A percentile compares a stretch with the other conserved stretches of the same genome.
Conservation (phyloP, 2,329 filamentous ascomycete genomes). For the Colletotrichum scovillei region DNA sequence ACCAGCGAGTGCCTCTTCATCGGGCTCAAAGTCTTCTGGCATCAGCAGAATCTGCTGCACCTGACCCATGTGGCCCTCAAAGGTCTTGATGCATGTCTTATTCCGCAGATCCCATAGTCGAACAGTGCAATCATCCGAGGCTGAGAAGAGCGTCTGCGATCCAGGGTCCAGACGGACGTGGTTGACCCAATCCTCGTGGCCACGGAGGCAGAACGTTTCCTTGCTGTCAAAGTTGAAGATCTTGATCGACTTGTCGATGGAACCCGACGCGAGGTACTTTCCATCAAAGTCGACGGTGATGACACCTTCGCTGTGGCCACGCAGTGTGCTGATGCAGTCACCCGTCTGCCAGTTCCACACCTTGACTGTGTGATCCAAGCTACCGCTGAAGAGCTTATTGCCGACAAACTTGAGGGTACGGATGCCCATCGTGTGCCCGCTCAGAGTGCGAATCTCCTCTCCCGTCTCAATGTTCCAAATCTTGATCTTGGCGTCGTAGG, state of each 20-base stretch:
- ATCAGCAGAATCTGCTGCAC: constrained; percentile 91
- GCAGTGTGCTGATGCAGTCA: constrained; percentile 83
- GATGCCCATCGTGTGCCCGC: constrained; percentile 85
- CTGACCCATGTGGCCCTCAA: constrained; percentile 92
- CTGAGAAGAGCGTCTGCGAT: constrained; percentile 89
- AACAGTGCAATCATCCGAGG: constrained; percentile 91
- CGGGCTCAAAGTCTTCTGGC: constrained; percentile 89
- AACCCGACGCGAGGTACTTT: constrained; percentile 87
- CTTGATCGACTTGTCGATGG: constrained; percentile 88
- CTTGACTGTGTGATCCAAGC: constrained; percentile 86
- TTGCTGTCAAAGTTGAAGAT: constrained; percentile 93
- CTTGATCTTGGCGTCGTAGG: constrained; percentile 94
- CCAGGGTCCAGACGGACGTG: constrained; percentile 87
- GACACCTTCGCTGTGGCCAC: constrained; percentile 83
- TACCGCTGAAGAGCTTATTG: constrained; percentile 89
- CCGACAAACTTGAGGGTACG: constrained; percentile 94
- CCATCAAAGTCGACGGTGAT: constrained; percentile 89
- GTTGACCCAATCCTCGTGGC: constrained; percentile 96
- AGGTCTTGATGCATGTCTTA: constrained; percentile 77
- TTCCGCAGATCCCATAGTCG: constrained; percentile 95
- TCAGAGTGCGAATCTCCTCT: constrained; percentile 84
- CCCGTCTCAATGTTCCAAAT: constrained; percentile 96
- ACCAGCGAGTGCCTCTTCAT: constrained; percentile 67
- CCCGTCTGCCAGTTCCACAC: constrained; percentile 98
- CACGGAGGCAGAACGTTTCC: constrained; percentile 81